These are phyloP conservation scores for Botryotinia calthae DNA, from an alignment of 2,329 filamentous ascomycete genomes.

Conservation along the genomic window DNA sequence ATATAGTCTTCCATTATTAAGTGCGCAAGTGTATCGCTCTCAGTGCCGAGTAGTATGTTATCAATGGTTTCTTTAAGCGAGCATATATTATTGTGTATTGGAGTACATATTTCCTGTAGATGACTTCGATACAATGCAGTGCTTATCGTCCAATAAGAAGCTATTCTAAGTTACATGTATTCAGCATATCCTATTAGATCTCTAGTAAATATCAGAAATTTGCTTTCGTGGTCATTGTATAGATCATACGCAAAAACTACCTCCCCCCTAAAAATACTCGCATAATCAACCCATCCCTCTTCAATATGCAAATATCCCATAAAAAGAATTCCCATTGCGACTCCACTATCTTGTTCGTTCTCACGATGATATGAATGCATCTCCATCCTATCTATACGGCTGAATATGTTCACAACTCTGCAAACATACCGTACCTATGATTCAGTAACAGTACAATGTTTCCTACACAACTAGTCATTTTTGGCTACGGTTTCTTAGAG, in stretches of 20 bases:
- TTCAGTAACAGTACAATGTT: not conserved
- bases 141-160: accelerated
- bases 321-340: too few relatives aligned
- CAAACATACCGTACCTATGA: not conserved
- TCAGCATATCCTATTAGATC: not conserved
- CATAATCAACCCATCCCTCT: too few relatives aligned
- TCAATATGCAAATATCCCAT: too few relatives aligned
- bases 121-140: accelerated
- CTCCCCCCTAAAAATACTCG: too few relatives aligned
- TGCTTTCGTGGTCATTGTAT: too few relatives aligned
- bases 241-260: too few relatives aligned
- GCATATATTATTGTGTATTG: accelerated
- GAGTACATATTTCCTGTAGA: not conserved
- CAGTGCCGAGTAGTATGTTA: not conserved
- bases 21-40: not conserved
- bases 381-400: not conserved
- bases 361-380: too few relatives aligned
- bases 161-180: not conserved
- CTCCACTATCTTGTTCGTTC: too few relatives aligned
- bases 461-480: not conserved
- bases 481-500: not conserved
- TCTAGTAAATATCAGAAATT: too few relatives aligned
- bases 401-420: not conserved
- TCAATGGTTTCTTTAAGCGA: not conserved
- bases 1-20: accelerated